Conservation (phyloP, 23 red algal species). For the Gracilariopsis chorda region DNA sequence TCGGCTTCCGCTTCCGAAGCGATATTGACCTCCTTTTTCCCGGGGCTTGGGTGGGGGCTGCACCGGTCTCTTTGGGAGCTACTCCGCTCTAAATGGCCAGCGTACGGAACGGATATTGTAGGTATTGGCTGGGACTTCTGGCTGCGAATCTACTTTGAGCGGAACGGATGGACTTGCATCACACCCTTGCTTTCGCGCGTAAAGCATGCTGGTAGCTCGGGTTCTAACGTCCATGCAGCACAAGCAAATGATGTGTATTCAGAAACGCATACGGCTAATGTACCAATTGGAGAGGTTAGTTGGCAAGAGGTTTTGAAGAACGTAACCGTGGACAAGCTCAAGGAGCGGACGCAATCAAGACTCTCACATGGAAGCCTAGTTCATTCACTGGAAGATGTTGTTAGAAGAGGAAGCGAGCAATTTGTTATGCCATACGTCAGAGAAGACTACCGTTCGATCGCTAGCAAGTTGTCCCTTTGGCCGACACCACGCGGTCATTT, state of each 20-base stretch:
- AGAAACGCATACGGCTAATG: background rate
- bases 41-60: slow-evolving; percentile 66
- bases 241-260: background rate
- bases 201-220: slow-evolving; percentile 14
- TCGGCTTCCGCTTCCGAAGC: background rate
- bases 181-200: slow-evolving; percentile 39
- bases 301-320: background rate
- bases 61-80: slow-evolving; percentile 29
- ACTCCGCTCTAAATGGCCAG: slow-evolving; percentile 15
- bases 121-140: slow-evolving; percentile 60
- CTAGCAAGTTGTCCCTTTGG: slow-evolving; percentile 11
- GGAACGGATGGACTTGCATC: slow-evolving; percentile 39
- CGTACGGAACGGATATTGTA: background rate
- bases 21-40: slow-evolving; percentile 55
- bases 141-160: slow-evolving; percentile 12
- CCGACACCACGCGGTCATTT: slow-evolving; percentile 47
- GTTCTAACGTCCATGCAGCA: background rate
- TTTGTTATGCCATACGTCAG: slow-evolving; percentile 11
- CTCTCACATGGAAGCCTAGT: background rate
- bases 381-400: slow-evolving; percentile 9
- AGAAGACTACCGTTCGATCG: background rate
- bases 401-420: background rate
- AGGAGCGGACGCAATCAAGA: background rate
- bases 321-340: background rate
- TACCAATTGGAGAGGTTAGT: background rate